A percentile compares a stretch with the other conserved stretches of the same genome.
Conservation (phyloP, 1,139 yeast species). For the Yamadazyma triangularis region DNA sequence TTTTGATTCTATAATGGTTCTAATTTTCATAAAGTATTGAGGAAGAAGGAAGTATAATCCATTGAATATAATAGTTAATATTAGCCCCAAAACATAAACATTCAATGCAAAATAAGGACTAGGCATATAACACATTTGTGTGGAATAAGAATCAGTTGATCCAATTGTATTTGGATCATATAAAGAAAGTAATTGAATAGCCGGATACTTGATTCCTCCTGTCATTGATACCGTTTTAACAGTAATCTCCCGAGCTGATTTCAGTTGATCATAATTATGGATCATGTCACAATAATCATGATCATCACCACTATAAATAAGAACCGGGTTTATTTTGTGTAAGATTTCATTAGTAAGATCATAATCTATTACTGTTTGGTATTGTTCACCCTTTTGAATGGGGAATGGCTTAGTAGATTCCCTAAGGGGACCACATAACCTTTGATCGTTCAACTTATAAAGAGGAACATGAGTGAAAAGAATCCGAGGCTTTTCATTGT, state of each 20-base stretch:
- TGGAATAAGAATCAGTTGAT: slow-evolving; percentile 22
- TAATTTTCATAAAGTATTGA: slow-evolving; percentile 1
- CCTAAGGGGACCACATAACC: slow-evolving; percentile 42
- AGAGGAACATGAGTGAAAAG: slow-evolving; percentile 56
- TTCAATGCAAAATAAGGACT: slow-evolving; percentile 43
- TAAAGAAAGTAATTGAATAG: slow-evolving; percentile 75
- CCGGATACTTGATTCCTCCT: slow-evolving; percentile 81
- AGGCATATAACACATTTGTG: slow-evolving; percentile 69
- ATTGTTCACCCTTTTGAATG: slow-evolving; percentile 60
- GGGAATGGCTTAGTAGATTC: slow-evolving; percentile 59
- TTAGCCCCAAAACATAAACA: slow-evolving; percentile 9
- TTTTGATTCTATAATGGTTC: not conserved
- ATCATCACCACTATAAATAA: slow-evolving; percentile 89
- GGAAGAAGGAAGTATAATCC: slow-evolving; percentile 9
- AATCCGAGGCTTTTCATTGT: slow-evolving; percentile 53
- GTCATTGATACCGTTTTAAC: slow-evolving; percentile 92
- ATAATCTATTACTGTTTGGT: slow-evolving; percentile 50
- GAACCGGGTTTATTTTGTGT: slow-evolving; percentile 52
- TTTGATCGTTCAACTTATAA: slow-evolving; percentile 28
- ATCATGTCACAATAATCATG: slow-evolving; percentile 87
- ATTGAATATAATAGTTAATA: slow-evolving; percentile 4
- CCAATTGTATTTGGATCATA: slow-evolving; percentile 35
- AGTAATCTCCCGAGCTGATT: slow-evolving; percentile 66
- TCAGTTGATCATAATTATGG: slow-evolving; percentile 27
- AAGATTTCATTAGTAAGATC: slow-evolving; percentile 56